Base-by-base conservation (phyloP, 2,329 filamentous ascomycete genomes). In the Pseudogymnoascus pannorum region DNA sequence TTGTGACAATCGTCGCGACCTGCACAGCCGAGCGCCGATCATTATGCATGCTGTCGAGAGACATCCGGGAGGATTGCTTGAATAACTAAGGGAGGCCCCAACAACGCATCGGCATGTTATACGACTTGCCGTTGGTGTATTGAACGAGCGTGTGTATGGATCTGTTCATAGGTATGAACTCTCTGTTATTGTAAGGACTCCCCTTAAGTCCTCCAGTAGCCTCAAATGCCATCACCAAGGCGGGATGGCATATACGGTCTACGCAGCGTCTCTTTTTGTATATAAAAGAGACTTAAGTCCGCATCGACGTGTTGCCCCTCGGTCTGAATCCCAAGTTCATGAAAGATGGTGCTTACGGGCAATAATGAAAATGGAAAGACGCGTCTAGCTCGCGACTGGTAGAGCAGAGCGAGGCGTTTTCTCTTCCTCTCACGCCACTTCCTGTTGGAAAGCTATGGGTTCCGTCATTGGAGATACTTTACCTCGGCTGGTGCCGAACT, bases 1-100 rank as follows among this genome's bases (percentile, higher is more conserved):
- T 80, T 59, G 87, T 88, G 18, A 81, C 77, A 5, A 83, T 81
- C n/a, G 87, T 88, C 65, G 91, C 87, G 67, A 83, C 82, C 69
- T 92, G 84, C 59, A 91, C 87, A 36, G 79, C 76, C 61, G 18
- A 1, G 16, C 48, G 48, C 26, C 48, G 48, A 33, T 20, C 48
- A 54, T 16, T 18, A 18, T 3, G 1, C 44, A 54, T 54, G 9
- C 5, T 54, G 48, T 33, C 26, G 48, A 18, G 26, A 33, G 48
- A 20, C n/a, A 26, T 31, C 5, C 9, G 6, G 5, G 9, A 14
- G 11, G 11, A 4, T 54, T 54, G 9, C n/a, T 54, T 26, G 48
- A 33, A 54, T 54, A 54, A 31, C 48, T 54, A 54, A 54, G 2
- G 26, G 24, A 31, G 16, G 26, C 48, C 18, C 6, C 9, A 11